Evolutionary conservation across 2,329 filamentous ascomycete species (phyloP), one percentile per base, ranked within the genome.

Genomic region (Thelonectria discophora): DNA sequence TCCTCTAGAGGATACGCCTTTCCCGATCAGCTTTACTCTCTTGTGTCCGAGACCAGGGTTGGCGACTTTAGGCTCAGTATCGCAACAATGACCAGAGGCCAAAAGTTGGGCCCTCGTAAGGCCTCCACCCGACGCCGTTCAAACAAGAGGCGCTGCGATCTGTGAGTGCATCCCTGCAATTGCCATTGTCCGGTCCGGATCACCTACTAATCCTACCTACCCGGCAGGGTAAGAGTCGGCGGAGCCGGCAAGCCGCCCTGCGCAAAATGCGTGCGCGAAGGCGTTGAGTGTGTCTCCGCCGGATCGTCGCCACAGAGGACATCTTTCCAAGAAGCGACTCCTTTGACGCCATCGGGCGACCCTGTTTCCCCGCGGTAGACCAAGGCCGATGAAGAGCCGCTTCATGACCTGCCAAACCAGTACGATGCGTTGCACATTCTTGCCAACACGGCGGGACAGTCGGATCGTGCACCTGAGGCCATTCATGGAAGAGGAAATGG

Each of bases 81-180:
- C 40, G 37, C 27, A 32, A 43, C 37, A 34, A 63, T 63, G 60
- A 63, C 60, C 11, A 56, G 49, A 63, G 60, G 60, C 11, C 42
- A n/a, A n/a, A n/a, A n/a, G n/a, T 52, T 34, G 60, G 60, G 60
- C 53, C 57, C 60, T 24, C 60, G 60, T n/a, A 51, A 57, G n/a
- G 60, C 60, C 3, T 60, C 56, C 20, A 40, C 60, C 48, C 58
- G 60, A 27, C 60, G 56, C 37, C 60, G 56, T 42, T 60, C 55
- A 3, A 56, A 56, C 45, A 62, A 62, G 50, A 63, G 56, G 37
- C 57, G 56, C 43, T 60, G 56, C 21, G 60, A 63, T 42, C 52
- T 60, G 60, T 63, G 51, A 45, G 57, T 56, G 24, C 21, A 2
- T 30, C 6, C 12, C 32, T 24, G 34, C 32, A 13, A 8, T 42